Base-by-base conservation (phyloP, 2,329 filamentous ascomycete genomes). In the Metarhizium rileyi region DNA sequence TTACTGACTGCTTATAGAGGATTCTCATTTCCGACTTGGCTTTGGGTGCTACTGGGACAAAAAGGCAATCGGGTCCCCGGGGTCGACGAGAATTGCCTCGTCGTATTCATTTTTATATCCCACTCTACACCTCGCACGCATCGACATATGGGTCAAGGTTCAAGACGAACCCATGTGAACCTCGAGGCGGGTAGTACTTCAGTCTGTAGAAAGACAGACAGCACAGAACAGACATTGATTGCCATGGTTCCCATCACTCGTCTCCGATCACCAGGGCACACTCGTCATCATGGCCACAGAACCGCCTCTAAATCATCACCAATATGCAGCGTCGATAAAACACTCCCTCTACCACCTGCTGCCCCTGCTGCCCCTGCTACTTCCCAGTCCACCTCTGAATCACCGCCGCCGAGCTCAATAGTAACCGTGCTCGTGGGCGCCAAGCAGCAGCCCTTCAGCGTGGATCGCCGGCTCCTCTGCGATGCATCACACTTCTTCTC, bases 401-500 rank as follows among this genome's bases (percentile, higher is more conserved):
- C 14, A 49, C 25, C 20, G 23, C 56, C 30, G 58, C 22, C 18
- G 53, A 58, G 35, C 35, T 38, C 35, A 25, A 60, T 61, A 48
- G 60, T 63, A 26, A 70, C 63, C 6, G 59, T 75, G 30, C 63
- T 73, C 47, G 65, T 75, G 51, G 72, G 72, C 4, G 62, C 68
- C 38, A 66, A 68, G 41, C 61, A 70, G 50, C 60, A 62, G 9
- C 63, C 66, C 48, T 74, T 74, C 58, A 61, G 59, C 41, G 62
- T 74, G 50, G 68, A 73, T 61, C 66, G 66, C 54, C 66, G 65
- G 38, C 69, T 74, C 12, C 66, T 80, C 22, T 73, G 70, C 57
- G 64, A 67, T 36, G 66, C 66, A 23, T 75, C 74, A 25, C 55
- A 65, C 36, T 77, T 75, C 59, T 78, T 79, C 63, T 62, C 66